Evolutionary conservation across 441 rosid species (phyloP).

Genomic region (Codiaeum variegatum): DNA sequence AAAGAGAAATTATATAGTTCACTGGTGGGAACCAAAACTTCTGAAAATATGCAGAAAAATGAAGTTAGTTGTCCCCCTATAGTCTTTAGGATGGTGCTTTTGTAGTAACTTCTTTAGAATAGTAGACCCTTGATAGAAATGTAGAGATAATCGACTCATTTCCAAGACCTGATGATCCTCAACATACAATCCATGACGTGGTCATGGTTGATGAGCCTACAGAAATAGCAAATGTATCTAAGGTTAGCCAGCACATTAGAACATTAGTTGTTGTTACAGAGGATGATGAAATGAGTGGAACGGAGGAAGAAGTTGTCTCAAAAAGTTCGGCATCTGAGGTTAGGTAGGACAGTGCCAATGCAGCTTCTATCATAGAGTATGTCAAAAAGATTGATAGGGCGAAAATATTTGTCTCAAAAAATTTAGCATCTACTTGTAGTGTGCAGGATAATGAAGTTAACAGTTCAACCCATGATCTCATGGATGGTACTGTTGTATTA

Average conservation of each 20-base stretch:
- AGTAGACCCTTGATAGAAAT: constrained; percentile 1
- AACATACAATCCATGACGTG: neutral
- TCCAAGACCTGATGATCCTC: neutral
- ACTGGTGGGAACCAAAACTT: neutral
- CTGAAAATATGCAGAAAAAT: neutral
- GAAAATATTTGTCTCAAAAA: neutral
- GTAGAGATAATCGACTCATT: neutral
- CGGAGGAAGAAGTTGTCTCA: too few species aligned
- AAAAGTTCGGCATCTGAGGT: too few species aligned
- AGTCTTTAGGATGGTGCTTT: constrained; percentile 1
- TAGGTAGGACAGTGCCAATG: neutral
- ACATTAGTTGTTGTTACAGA: too few species aligned
- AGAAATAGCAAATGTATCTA: too few species aligned
- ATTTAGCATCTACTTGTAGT: neutral
- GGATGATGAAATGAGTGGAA: too few species aligned
- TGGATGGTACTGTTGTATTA: constrained; percentile 1
- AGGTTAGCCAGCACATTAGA: too few species aligned
- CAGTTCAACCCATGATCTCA: neutral
- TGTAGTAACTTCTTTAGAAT: neutral
- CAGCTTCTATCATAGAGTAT: neutral
- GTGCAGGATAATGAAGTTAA: constrained; percentile 5
- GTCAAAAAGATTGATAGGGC: neutral
- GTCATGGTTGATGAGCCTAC: neutral
- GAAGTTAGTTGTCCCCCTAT: constrained; percentile 4
- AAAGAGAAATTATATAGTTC: neutral